Conservation (phyloP, 352 stramenopile genomes). For the Pythium aristosporum region DNA sequence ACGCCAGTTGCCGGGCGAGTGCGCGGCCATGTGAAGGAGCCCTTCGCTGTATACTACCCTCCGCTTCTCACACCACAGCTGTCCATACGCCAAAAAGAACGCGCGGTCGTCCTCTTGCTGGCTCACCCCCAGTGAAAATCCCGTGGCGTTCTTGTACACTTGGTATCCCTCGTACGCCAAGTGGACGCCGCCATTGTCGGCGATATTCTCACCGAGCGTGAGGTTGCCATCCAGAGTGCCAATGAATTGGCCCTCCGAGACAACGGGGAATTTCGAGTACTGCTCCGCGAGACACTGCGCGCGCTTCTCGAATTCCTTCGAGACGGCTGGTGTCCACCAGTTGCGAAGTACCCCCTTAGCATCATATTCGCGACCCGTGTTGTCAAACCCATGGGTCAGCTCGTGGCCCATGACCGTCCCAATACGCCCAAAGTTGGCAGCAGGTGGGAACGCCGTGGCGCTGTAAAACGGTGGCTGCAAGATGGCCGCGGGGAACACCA, state of each 20-base stretch:
- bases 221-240: constrained; percentile 87
- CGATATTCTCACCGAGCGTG: constrained; percentile 91
- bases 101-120: constrained; percentile 42
- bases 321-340: constrained; percentile 86
- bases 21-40: constrained; percentile 49
- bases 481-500: constrained; percentile 93
- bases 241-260: constrained; percentile 39
- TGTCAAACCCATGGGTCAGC: constrained; percentile 94
- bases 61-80: constrained; percentile 65
- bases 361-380: constrained; percentile 90
- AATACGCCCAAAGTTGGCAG: constrained; percentile 92
- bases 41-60: constrained; percentile 44
- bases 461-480: constrained; percentile 86
- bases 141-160: constrained; percentile 36
- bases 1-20: constrained; percentile 64
- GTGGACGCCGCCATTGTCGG: constrained; percentile 87
- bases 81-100: constrained; percentile 71
- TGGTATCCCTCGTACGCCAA: constrained; percentile 85
- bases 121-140: constrained; percentile 18
- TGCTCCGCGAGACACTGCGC: constrained; percentile 56
- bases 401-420: constrained; percentile 93
- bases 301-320: constrained; percentile 46
- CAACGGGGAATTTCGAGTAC: constrained; percentile 59
- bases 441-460: constrained; percentile 67
- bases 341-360: constrained; percentile 83